phyloP scores from a whole-genome alignment of 345 rosid species.

The Bruguiera sexangula region DNA sequence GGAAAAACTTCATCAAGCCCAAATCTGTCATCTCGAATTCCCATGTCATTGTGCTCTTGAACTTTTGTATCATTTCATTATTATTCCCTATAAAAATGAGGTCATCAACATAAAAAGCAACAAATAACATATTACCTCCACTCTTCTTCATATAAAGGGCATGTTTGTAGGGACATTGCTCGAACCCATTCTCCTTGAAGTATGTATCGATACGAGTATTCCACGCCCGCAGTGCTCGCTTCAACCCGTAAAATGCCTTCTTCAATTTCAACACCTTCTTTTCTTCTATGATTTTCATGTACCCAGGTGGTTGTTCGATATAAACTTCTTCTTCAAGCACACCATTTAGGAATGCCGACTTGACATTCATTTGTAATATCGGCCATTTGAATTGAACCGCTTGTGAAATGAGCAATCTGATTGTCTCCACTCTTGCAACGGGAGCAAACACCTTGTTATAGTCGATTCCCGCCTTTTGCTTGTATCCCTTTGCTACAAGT shows the following conservation, averaged over 20 bases:
- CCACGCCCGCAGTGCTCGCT: too few species aligned
- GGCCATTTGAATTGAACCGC: background rate
- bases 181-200: background rate
- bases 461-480: background rate
- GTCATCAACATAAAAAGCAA: conserved; percentile 10
- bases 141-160: too few species aligned
- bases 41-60: background rate
- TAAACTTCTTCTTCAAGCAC: too few species aligned
- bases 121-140: background rate
- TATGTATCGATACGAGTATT: background rate
- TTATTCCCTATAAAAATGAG: conserved; percentile 7
- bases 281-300: too few species aligned
- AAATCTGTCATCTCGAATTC: conserved; percentile 1
- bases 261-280: too few species aligned
- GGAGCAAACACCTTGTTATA: background rate
- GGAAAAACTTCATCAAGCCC: conserved; percentile 5
- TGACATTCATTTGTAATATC: background rate
- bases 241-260: too few species aligned
- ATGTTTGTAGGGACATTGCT: background rate
- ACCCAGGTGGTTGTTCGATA: too few species aligned
- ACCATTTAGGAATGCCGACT: background rate
- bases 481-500: conserved; percentile 9
- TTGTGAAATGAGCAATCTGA: background rate
- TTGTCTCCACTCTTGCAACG: background rate
- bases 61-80: background rate